These are phyloP conservation scores for Yamadazyma endophytica DNA, from an alignment of 805 yeast species.

Conservation along the genomic window DNA sequence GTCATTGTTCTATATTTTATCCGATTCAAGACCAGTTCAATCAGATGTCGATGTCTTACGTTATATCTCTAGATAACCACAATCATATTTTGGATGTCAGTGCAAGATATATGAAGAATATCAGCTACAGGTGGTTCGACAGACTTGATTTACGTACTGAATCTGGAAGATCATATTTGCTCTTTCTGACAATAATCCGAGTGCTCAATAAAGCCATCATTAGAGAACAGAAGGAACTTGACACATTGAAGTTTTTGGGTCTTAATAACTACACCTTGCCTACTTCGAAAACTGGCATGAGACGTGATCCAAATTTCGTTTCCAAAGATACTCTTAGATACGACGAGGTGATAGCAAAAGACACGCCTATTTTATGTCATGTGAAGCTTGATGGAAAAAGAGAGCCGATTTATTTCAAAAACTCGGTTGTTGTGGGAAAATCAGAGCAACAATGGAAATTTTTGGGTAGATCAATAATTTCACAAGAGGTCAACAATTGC, in stretches of 20 bases:
- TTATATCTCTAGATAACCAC: slow-evolving; percentile 16
- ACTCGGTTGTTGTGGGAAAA: slow-evolving; percentile 20
- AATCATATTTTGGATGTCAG: slow-evolving; percentile 22
- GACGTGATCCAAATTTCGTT: slow-evolving; percentile 23
- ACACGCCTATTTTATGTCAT: slow-evolving; percentile 11
- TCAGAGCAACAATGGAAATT: slow-evolving; percentile 33
- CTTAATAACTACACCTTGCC: slow-evolving; percentile 22
- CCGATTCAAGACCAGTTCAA: slow-evolving; percentile 21
- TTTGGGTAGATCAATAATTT: slow-evolving; percentile 25
- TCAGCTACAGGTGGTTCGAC: slow-evolving; percentile 25
- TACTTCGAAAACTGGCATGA: slow-evolving; percentile 19
- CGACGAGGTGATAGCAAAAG: slow-evolving; percentile 19
- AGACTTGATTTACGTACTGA: slow-evolving; percentile 25
- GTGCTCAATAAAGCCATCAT: slow-evolving; percentile 11
- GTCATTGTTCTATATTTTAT: slow-evolving; percentile 14
- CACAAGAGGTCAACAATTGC: slow-evolving; percentile 12
- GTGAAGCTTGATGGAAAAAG: slow-evolving; percentile 12
- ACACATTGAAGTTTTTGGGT: slow-evolving; percentile 17
- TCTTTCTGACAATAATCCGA: slow-evolving; percentile 22
- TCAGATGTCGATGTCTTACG: slow-evolving; percentile 28
- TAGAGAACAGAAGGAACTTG: slow-evolving; percentile 14
- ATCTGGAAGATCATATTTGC: slow-evolving; percentile 18
- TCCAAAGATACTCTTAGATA: slow-evolving; percentile 19
- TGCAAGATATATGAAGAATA: slow-evolving; percentile 27
- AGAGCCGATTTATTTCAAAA: slow-evolving; percentile 17